Evolutionary conservation across 2,329 filamentous ascomycete genomes (phyloP).

Genomic region (Colletotrichum lupini): DNA sequence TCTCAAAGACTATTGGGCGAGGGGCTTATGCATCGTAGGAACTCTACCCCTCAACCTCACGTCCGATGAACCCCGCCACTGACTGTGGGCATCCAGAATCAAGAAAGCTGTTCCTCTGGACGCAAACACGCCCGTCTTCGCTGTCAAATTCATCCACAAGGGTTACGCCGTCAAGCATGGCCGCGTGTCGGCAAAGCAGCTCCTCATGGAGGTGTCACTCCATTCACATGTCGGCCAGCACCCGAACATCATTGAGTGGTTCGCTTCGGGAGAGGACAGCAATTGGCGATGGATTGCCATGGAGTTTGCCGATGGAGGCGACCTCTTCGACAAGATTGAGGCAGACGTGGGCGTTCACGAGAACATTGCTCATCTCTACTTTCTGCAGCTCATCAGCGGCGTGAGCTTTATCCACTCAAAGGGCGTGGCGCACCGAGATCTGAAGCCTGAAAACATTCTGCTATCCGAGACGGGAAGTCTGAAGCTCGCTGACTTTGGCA

Average conservation of each 20-base stretch:
- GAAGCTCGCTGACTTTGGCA: conserved; percentile 96
- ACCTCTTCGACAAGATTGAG: conserved; percentile 99
- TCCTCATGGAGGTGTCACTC: conserved; percentile 90
- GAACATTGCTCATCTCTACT: conserved; percentile 97
- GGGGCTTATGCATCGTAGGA: conserved; percentile 95
- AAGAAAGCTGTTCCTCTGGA: conserved; percentile 89
- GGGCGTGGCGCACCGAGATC: conserved; percentile 90
- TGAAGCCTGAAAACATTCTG: conserved; percentile 96
- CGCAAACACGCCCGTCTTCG: conserved; percentile 80
- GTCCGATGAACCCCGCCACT: conserved; percentile 17
- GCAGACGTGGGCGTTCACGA: conserved; percentile 94
- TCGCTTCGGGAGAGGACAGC: conserved; percentile 85
- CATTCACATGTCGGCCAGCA: conserved; percentile 91
- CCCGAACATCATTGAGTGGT: conserved; percentile 93
- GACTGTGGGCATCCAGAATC: conserved; percentile 66
- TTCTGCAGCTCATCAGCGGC: conserved; percentile 88
- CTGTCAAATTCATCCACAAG: conserved; percentile 99
- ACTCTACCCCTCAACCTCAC: conserved; percentile 12
- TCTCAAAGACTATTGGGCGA: conserved; percentile 96
- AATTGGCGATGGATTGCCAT: conserved; percentile 98
- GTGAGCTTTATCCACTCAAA: conserved; percentile 97
- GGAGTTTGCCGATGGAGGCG: conserved; percentile 94
- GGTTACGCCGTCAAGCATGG: conserved; percentile 91
- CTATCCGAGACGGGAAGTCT: conserved; percentile 85
- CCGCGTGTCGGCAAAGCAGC: conserved; percentile 87